Evolutionary conservation across 169 alveolate genomes (phyloP).

Genomic region (Plasmodium inui): DNA sequence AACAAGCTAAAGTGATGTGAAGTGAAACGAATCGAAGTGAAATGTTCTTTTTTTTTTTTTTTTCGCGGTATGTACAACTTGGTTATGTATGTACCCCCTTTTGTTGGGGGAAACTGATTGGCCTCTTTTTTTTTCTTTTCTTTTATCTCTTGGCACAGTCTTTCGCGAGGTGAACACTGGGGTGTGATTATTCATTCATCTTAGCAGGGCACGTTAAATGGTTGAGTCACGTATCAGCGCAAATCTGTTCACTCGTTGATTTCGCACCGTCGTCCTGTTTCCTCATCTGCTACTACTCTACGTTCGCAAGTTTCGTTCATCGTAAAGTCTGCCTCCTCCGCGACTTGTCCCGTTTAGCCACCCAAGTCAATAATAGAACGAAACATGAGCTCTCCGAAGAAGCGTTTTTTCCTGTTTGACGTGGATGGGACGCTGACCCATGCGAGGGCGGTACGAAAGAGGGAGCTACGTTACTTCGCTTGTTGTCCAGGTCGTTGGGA

Average conservation of each 20-base stretch:
- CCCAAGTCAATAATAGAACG: background rate
- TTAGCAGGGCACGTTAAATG: background rate
- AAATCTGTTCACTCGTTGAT: background rate
- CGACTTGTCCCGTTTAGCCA: background rate
- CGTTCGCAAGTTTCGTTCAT: too few relatives aligned
- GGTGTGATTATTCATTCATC: background rate
- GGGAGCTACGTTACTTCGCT: background rate
- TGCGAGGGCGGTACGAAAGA: slow-evolving; percentile 80
- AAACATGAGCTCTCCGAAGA: slow-evolving; percentile 5
- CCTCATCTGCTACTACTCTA: background rate
- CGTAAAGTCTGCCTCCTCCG: background rate
- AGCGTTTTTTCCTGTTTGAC: slow-evolving; percentile 85
- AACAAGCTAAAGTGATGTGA: background rate
- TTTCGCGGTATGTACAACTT: too few relatives aligned
- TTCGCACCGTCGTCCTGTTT: background rate
- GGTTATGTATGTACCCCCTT: too few relatives aligned
- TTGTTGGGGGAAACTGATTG: too few relatives aligned
- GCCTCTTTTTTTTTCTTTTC: too few relatives aligned
- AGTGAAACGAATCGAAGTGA: background rate
- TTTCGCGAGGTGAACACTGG: background rate
- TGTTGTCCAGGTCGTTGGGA: background rate
- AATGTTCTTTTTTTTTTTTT: too few relatives aligned
- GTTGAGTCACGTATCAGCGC: background rate
- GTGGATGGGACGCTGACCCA: slow-evolving; percentile 94
- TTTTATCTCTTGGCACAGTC: background rate